phyloP scores from a whole-genome alignment of 2,329 filamentous ascomycete species.

The Elsinoe necatrix region DNA sequence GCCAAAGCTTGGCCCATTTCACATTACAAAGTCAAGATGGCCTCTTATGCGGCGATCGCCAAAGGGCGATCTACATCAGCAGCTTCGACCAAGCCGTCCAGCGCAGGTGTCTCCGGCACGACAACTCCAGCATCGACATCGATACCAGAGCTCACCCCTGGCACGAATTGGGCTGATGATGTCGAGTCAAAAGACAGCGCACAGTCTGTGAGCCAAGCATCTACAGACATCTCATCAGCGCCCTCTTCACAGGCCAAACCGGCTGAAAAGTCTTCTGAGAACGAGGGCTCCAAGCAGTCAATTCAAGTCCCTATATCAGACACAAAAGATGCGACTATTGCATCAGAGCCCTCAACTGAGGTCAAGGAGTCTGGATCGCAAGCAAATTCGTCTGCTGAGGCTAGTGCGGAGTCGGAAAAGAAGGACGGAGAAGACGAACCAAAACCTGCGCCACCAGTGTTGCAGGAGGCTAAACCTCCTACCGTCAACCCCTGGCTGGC shows the following conservation, averaged over 20 bases:
- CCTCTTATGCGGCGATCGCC: conserved; percentile 94
- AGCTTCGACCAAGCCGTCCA: conserved; percentile 37
- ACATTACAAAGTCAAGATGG: background rate
- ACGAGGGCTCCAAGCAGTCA: background rate
- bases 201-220: conserved; percentile 25
- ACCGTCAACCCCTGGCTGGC: conserved; percentile 82
- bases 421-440: conserved; percentile 49
- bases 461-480: conserved; percentile 75
- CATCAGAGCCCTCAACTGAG: conserved; percentile 22
- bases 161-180: conserved; percentile 41
- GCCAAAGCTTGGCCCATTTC: background rate
- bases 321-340: conserved; percentile 13
- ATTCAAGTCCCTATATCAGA: conserved; percentile 1
- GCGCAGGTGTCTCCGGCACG: conserved; percentile 38
- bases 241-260: conserved; percentile 33
- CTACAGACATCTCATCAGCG: conserved; percentile 25
- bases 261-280: background rate
- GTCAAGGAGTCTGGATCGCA: conserved; percentile 19
- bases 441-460: conserved; percentile 49
- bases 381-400: conserved; percentile 26
- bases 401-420: conserved; percentile 40
- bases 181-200: conserved; percentile 31
- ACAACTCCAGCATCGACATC: conserved; percentile 36
- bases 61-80: conserved; percentile 58
- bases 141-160: conserved; percentile 29